Evolutionary conservation across 805 yeast species (phyloP), one percentile per base, ranked within the genome.

Genomic region (Sungouiozyma ichnusensis): DNA sequence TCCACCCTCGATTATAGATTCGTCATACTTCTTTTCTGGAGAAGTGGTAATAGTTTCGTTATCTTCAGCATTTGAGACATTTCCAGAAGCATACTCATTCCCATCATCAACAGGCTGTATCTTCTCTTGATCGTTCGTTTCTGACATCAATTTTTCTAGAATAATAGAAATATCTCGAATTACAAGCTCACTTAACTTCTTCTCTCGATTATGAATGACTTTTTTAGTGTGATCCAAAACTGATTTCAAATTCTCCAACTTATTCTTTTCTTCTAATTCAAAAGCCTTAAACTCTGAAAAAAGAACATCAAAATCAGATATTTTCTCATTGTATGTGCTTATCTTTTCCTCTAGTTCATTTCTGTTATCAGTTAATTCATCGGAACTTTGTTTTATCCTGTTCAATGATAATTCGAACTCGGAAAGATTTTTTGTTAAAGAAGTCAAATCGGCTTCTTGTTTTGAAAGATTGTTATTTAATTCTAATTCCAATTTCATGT

Each of bases 221-320:
- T 64, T 70, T 34, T 67, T 62, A 11, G 73, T 54, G 18, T 63
- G 61, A 29, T 52, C 61, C 3, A 67, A 51, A 2, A 68, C 51
- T 1, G 65, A 54, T 44, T 68, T 70, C 44, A 72, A 69, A 49
- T 76, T 78, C 43, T 81, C 88, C 39, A 80, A 60, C 51, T 74
- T 75, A 51, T 77, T 79, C 20, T 71, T 73, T 20, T 81, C 61
- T 53, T 83, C 90, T 38, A 83, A 71, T 56, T 83, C 87, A 15
- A 68, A 66, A 6, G 85, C 76, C 52, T 76, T 72, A 49, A 79
- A 69, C 29, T 72, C 72, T 46, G 79, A 77, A 41, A 79, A 69
- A 40, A 70, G 65, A 4, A 62, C 62, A 47, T 65, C 67, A 45
- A 67, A 64, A 7, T 55, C 65, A 33, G 64, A 67, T 18, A 65